phyloP scores from a whole-genome alignment of 176 grass and related monocot genomes.

The Rhipidocladum racemiflorum region DNA sequence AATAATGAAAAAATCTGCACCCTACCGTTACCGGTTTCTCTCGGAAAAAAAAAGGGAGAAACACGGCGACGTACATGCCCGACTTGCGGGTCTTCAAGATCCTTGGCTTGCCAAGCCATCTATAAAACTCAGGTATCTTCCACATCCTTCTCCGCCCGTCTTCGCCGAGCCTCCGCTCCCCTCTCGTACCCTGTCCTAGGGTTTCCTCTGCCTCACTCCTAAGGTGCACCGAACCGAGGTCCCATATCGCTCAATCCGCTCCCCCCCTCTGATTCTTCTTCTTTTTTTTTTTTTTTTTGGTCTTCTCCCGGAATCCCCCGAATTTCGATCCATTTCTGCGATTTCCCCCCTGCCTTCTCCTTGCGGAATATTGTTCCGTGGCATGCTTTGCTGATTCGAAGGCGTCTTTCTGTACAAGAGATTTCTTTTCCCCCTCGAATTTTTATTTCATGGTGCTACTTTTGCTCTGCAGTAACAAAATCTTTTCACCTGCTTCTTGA shows the following conservation, averaged over 20 bases:
- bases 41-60: too few relatives aligned
- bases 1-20: too few relatives aligned
- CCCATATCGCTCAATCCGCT: neutral
- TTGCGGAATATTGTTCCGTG: neutral
- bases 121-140: neutral
- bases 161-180: neutral
- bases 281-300: too few relatives aligned
- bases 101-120: too few relatives aligned
- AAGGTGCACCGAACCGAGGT: neutral
- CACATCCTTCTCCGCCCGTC: neutral
- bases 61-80: too few relatives aligned
- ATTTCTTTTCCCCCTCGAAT: neutral
- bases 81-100: too few relatives aligned
- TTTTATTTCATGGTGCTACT: too few relatives aligned
- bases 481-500: neutral
- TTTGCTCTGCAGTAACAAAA: neutral
- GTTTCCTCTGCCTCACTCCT: neutral
- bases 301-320: neutral
- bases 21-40: too few relatives aligned
- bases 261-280: neutral
- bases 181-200: neutral
- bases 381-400: neutral
- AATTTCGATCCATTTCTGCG: neutral
- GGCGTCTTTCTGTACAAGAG: neutral
- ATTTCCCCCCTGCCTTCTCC: neutral